Percentiles rank a stretch among this genome's conserved stretches.
These are phyloP conservation scores for Kwoniella sp. DNA, from an alignment of 768 basidiomycete genomes.

Conservation along the genomic window DNA sequence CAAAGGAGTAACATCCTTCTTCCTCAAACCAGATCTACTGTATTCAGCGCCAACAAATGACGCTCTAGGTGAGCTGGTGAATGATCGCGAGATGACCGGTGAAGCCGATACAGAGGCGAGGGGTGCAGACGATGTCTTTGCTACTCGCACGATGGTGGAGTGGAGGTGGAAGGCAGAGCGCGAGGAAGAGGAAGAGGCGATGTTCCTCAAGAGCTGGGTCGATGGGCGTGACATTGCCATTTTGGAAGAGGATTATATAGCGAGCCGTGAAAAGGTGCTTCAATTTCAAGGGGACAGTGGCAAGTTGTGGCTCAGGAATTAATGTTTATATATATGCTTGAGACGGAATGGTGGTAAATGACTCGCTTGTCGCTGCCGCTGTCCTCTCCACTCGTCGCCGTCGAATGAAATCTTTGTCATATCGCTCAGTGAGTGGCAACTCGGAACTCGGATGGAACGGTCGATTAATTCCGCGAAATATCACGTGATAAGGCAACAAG, in stretches of 20 bases:
- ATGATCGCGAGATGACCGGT: slow-evolving; percentile 7
- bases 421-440: not conserved
- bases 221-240: slow-evolving; percentile 2
- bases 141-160: not conserved
- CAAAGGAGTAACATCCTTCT: not conserved
- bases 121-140: not conserved
- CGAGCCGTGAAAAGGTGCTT: not conserved
- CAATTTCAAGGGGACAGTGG: too few relatives aligned
- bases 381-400: not conserved
- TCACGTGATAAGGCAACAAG: not conserved
- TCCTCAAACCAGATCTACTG: slow-evolving; percentile 10
- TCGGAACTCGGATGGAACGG: not conserved
- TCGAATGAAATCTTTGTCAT: slow-evolving; percentile 13
- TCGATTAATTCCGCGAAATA: slow-evolving; percentile 13
- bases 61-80: slow-evolving; percentile 7
- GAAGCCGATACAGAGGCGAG: not conserved
- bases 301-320: too few relatives aligned
- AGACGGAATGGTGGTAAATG: not conserved
- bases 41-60: slow-evolving; percentile 7
- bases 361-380: not conserved
- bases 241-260: not conserved
- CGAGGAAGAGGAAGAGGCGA: slow-evolving; percentile 15
- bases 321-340: slow-evolving; percentile 7
- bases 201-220: not conserved
- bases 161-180: not conserved